Evolutionary conservation across 1,139 yeast species (phyloP).

Genomic region (Protomyces lactucae-debilis): DNA sequence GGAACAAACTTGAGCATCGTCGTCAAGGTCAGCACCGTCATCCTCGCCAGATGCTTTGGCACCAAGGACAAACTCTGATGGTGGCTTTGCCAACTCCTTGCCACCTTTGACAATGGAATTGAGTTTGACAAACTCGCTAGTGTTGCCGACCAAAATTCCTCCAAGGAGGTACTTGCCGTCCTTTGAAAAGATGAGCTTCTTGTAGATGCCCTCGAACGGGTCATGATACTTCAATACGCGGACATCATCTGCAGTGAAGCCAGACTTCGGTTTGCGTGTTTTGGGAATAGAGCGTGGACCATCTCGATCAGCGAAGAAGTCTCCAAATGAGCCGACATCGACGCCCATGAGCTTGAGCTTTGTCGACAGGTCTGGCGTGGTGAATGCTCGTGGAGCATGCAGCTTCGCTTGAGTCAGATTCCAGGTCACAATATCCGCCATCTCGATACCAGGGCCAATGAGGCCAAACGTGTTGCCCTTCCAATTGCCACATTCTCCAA

Average conservation of each 20-base stretch:
- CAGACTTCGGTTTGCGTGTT: slow-evolving; percentile 32
- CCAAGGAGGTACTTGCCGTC: slow-evolving; percentile 41
- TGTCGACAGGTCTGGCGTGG: slow-evolving; percentile 40
- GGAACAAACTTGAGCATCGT: slow-evolving; percentile 41
- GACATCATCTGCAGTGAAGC: slow-evolving; percentile 29
- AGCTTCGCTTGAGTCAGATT: slow-evolving; percentile 40
- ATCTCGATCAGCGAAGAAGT: slow-evolving; percentile 39
- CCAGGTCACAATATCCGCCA: slow-evolving; percentile 40
- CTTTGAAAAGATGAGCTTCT: slow-evolving; percentile 38
- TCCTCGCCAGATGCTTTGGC: slow-evolving; percentile 35
- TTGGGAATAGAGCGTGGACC: slow-evolving; percentile 40
- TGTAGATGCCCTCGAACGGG: slow-evolving; percentile 39
- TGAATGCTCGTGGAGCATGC: slow-evolving; percentile 36
- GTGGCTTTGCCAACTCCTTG: slow-evolving; percentile 38
- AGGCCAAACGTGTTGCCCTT: slow-evolving; percentile 40
- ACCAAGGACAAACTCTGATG: slow-evolving; percentile 39
- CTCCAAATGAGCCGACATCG: slow-evolving; percentile 42
- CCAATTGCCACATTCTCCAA: slow-evolving; percentile 43
- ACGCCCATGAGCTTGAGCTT: slow-evolving; percentile 41
- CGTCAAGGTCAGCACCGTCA: slow-evolving; percentile 37
- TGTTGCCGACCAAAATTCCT: slow-evolving; percentile 41
- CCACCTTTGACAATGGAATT: slow-evolving; percentile 36
- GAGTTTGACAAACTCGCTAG: slow-evolving; percentile 38
- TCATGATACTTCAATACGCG: slow-evolving; percentile 38
- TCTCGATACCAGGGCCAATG: slow-evolving; percentile 40